These are phyloP conservation scores for Gossypium davidsonii DNA, from an alignment of 441 rosid genomes.

Conservation along the genomic window DNA sequence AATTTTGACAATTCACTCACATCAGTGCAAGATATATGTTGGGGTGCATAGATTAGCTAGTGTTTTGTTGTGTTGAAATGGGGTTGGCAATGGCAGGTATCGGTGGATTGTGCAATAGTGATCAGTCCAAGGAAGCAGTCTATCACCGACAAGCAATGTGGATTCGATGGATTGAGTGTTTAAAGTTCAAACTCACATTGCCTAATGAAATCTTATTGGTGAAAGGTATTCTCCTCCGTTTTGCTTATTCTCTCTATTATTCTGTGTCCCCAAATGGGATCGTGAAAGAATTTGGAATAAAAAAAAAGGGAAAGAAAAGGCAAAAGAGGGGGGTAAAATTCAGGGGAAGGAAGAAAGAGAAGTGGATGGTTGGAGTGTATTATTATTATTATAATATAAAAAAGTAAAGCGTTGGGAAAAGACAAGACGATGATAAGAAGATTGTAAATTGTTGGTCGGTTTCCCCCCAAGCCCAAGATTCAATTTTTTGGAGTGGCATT, in stretches of 20 bases:
- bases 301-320: not conserved
- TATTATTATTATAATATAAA: no score
- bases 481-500: no score
- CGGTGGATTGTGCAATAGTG: constrained; percentile 82
- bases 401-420: no score
- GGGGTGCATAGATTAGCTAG: no score
- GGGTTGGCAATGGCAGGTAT: constrained; percentile 47
- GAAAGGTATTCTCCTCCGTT: not conserved
- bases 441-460: no score
- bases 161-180: constrained; percentile 84
- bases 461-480: no score
- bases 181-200: constrained; percentile 17
- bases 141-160: constrained; percentile 86
- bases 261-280: constrained; percentile 3
- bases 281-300: not conserved
- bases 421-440: no score
- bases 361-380: no score
- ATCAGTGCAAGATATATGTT: no score
- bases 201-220: not conserved
- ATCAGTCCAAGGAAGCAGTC: constrained; percentile 90
- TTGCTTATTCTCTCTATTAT: not conserved
- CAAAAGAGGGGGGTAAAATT: not conserved
- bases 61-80: not conserved
- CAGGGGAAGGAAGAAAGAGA: not conserved
- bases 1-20: not conserved